Base-by-base conservation (phyloP, 164 flowering plant species). In the Magnolia officinalis region DNA sequence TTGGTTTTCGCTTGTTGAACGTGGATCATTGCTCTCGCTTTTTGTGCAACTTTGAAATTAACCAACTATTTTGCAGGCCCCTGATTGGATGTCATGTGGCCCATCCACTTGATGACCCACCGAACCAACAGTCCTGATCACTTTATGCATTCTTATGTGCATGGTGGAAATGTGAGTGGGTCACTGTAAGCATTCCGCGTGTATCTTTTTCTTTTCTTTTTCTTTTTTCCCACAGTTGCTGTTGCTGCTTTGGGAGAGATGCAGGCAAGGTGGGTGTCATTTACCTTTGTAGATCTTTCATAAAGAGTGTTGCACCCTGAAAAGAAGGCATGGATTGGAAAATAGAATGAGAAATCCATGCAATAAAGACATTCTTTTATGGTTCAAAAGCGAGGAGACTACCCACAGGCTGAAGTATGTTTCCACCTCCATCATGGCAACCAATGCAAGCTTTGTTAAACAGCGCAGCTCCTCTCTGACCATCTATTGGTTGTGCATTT, bases 351-450 rank as follows among this genome's bases (percentile, higher is more conserved):
- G 74, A 24, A 50, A 63, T 19, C 23, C 1, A 63, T 55, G 20
- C 20, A 45, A 63, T 21, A 71, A 61, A 23, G 26, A n/a, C 18
- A 59, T n/a, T 55, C 16, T 55, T 11, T 11, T 55, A 8, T 24
- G 1, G 72, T 50, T 59, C 29, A 6, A 49, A 37, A 59, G 37
- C 51, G n/a, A 19, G 2, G 29, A 21, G 63, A 10, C 20, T 58
- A 77, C 89, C 81, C 79, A 93, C 98, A 16, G 98, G 98, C 70
- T 89, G 97, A 72, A 93, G 85, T 52, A 93, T 88, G 83, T 95
- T 93, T 86, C 98, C 97, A 66, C 99, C 99, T 18, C 79, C 90
- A 83, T 84, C 91, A 81, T 93, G 99, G 77, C 99, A 93, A 45
- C 98, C 99, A 67, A 93, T 95, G 83, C 98, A 95, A 70, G 96